Percentiles rank a stretch among this genome's conserved stretches.
phyloP scores from a whole-genome alignment of 2,329 filamentous ascomycete genomes.

The Aspergillus tubingensis region DNA sequence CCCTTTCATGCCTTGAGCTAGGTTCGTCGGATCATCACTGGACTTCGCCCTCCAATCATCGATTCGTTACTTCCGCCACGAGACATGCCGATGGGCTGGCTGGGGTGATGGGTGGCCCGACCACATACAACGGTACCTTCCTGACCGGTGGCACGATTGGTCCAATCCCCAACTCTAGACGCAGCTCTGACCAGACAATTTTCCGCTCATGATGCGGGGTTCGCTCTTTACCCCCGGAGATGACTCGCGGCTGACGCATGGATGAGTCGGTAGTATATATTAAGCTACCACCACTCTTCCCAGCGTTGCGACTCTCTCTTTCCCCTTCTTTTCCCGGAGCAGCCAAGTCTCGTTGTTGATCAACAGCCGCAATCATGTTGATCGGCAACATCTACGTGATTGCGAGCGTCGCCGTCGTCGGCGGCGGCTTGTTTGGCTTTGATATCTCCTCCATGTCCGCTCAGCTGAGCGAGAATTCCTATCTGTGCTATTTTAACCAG shows the following conservation, averaged over 20 bases:
- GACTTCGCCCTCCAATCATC: conserved; percentile 1
- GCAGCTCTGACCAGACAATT: not conserved
- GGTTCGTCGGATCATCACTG: not conserved
- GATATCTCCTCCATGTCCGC: conserved; percentile 42
- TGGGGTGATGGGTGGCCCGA: not conserved
- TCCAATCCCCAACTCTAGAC: not conserved
- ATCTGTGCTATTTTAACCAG: conserved; percentile 69
- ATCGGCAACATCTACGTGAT: conserved; percentile 60
- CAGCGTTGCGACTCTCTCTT: not conserved
- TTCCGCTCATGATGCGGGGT: not conserved
- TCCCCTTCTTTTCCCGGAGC: not conserved
- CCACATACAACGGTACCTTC: conserved; percentile 4
- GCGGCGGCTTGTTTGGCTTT: conserved; percentile 36
- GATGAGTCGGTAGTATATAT: not conserved
- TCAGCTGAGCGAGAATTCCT: conserved; percentile 46
- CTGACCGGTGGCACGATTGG: not conserved
- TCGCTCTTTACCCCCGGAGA: not conserved
- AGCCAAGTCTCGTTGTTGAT: not conserved
- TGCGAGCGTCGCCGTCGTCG: conserved; percentile 53
- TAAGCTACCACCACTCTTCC: not conserved
- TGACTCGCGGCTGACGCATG: conserved; percentile 1
- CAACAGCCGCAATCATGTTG: not conserved
- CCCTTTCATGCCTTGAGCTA: not conserved
- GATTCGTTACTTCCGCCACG: not conserved
- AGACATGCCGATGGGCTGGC: not conserved